Percentiles rank a stretch among this genome's conserved stretches.
These are phyloP conservation scores for Plasmodium fragile DNA, from an alignment of 169 alveolate genomes.

Conservation along the genomic window DNA sequence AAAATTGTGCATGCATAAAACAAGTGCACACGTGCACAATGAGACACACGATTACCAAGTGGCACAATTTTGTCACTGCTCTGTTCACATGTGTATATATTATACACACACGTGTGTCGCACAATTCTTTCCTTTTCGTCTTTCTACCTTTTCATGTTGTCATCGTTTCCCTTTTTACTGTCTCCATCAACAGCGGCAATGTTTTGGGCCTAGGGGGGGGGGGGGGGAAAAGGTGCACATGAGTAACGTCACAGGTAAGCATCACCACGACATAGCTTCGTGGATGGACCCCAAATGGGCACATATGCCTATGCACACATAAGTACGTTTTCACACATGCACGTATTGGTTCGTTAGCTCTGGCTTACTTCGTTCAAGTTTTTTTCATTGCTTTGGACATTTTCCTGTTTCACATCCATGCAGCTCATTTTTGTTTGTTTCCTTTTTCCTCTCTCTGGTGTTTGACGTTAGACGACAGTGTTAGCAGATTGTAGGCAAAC, in stretches of 20 bases:
- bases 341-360: neutral
- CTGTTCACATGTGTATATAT: neutral
- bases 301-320: neutral
- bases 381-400: conserved; percentile 41
- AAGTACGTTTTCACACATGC: neutral
- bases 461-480: neutral
- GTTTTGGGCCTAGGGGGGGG: conserved; percentile 13
- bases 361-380: conserved; percentile 32
- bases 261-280: neutral
- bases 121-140: neutral
- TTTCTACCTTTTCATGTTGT: conserved; percentile 15
- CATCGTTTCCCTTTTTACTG: conserved; percentile 43
- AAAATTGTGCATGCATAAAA: neutral
- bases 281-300: neutral
- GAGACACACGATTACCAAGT: neutral
- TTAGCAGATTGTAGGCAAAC: neutral
- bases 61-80: neutral
- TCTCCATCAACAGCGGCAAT: neutral
- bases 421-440: conserved; percentile 51
- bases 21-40: neutral
- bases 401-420: conserved; percentile 45
- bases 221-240: neutral
- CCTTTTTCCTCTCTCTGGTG: neutral
- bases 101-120: neutral
- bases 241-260: neutral